phyloP scores from a whole-genome alignment of 495 filamentous ascomycete species.

The Hyaloscypha bicolor region DNA sequence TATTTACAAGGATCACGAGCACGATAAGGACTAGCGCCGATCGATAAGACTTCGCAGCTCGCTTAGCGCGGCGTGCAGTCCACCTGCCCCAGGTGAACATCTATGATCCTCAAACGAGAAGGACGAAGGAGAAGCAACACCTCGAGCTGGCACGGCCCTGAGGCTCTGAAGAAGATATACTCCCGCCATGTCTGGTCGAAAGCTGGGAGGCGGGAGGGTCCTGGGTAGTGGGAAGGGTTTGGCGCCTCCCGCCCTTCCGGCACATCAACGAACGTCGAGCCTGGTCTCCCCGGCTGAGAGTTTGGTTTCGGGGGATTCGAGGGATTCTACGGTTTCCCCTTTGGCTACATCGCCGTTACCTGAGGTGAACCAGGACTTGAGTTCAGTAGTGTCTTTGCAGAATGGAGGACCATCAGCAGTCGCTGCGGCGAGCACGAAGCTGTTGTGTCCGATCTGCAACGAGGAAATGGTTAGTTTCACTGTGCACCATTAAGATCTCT shows the following conservation, averaged over 20 bases:
- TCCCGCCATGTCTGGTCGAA: constrained; percentile 71
- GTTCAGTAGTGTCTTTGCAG: constrained; percentile 35
- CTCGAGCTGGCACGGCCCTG: constrained; percentile 26
- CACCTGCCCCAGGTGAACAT: background rate
- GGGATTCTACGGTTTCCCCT: constrained; percentile 32
- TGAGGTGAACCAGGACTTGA: constrained; percentile 32
- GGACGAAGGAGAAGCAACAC: background rate
- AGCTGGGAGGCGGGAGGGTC: constrained; percentile 86
- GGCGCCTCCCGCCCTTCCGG: constrained; percentile 55
- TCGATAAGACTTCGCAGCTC: constrained; percentile 25
- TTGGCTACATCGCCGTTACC: constrained; percentile 30
- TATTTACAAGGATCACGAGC: constrained; percentile 1
- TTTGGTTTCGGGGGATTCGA: constrained; percentile 41
- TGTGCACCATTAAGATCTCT: constrained; percentile 16
- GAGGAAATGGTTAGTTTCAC: constrained; percentile 79
- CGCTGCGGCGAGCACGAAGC: constrained; percentile 46
- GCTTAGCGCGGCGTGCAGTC: constrained; percentile 9
- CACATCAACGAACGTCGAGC: constrained; percentile 41
- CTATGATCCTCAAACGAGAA: background rate
- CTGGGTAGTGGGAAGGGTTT: constrained; percentile 80
- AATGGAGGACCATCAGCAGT: constrained; percentile 46
- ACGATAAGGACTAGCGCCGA: constrained; percentile 8
- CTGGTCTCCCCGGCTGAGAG: constrained; percentile 51
- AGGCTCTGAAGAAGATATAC: constrained; percentile 8
- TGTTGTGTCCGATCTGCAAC: constrained; percentile 93